A percentile compares a stretch with the other conserved stretches of the same genome.
phyloP scores from a whole-genome alignment of 805 yeast species.

The Wickerhamomyces hampshirensis region DNA sequence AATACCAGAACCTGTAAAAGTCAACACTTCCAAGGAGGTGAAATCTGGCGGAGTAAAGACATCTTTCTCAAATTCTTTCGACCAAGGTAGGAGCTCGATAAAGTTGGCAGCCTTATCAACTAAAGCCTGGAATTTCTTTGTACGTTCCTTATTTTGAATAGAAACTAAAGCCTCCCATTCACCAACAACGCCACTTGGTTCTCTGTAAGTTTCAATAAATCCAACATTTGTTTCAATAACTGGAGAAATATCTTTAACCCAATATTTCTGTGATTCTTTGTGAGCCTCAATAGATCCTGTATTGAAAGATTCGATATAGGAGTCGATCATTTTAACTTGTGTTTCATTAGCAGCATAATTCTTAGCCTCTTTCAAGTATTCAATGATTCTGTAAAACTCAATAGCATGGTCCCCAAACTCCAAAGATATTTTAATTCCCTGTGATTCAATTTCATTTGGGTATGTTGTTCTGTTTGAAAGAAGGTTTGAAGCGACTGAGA shows the following conservation, averaged over 20 bases:
- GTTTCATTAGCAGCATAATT: constrained; percentile 67
- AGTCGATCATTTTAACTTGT: constrained; percentile 59
- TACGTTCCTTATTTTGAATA: constrained; percentile 82
- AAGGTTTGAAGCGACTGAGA: constrained; percentile 65
- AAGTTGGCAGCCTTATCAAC: constrained; percentile 64
- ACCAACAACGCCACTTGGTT: constrained; percentile 87
- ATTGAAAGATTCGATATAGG: constrained; percentile 63
- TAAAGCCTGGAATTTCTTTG: constrained; percentile 68
- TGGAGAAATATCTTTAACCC: constrained; percentile 89
- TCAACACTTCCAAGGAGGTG: constrained; percentile 82
- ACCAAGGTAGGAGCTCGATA: constrained; percentile 75
- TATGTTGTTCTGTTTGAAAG: constrained; percentile 46
- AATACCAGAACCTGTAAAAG: constrained; percentile 85
- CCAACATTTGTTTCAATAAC: constrained; percentile 78
- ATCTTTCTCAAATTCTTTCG: constrained; percentile 69
- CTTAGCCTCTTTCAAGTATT: constrained; percentile 51
- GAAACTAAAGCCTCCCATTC: constrained; percentile 94
- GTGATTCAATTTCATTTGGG: constrained; percentile 39
- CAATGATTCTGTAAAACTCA: constrained; percentile 59
- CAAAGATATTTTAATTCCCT: constrained; percentile 42
- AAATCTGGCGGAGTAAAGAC: constrained; percentile 89
- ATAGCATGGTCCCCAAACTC: constrained; percentile 73
- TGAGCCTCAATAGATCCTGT: constrained; percentile 86
- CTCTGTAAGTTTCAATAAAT: constrained; percentile 89
- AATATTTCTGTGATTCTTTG: constrained; percentile 73